Conservation (phyloP, 2,329 filamentous ascomycete species). For the Penicillium sumatraense region DNA sequence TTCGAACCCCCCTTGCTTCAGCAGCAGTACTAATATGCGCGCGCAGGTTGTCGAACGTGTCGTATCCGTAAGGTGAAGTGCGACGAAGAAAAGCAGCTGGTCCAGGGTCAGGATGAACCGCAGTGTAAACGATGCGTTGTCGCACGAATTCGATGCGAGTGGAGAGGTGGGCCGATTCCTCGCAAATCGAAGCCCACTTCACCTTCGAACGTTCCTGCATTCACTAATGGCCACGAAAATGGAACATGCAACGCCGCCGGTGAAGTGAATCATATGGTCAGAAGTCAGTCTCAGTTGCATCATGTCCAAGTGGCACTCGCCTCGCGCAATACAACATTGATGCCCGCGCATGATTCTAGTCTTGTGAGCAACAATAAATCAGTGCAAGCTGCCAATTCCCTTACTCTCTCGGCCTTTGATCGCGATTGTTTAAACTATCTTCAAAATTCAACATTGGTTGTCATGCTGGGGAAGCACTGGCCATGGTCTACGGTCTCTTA, state of each 20-base stretch:
- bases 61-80: conserved; percentile 37
- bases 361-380: neutral
- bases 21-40: neutral
- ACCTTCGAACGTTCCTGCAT: neutral
- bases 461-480: conserved; percentile 34
- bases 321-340: conserved; percentile 6
- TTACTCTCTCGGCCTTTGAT: conserved; percentile 26
- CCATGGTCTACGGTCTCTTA: conserved; percentile 33
- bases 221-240: neutral
- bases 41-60: conserved; percentile 34
- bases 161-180: conserved; percentile 30
- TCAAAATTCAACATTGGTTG: conserved; percentile 30
- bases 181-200: conserved; percentile 12
- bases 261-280: neutral
- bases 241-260: too few relatives aligned
- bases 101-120: conserved; percentile 23
- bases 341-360: conserved; percentile 10
- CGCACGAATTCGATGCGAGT: conserved; percentile 31
- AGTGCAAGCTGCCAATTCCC: conserved; percentile 29
- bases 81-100: conserved; percentile 30
- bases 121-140: conserved; percentile 29
- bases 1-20: neutral
- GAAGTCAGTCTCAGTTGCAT: neutral
- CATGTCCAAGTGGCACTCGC: neutral
- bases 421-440: conserved; percentile 30